Conservation (phyloP, 108 stramenopile genomes). For the Mediolabrus comicus region DNA sequence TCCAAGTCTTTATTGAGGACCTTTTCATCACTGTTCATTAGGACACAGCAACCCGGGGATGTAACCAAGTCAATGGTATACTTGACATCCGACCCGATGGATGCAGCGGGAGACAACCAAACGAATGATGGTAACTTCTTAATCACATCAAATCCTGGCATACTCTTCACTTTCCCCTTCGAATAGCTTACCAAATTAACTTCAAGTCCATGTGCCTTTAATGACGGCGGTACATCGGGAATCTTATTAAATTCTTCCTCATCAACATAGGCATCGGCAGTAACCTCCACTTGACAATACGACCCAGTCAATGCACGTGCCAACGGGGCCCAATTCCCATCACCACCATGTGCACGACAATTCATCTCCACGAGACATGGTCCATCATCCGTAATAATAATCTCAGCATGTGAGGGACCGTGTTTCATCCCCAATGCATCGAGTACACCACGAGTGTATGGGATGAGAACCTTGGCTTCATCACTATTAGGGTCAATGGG, state of each 20-base stretch:
- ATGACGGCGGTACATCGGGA: constrained; percentile 70
- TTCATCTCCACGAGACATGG: constrained; percentile 96
- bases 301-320: constrained; percentile 59
- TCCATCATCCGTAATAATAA: constrained; percentile 77
- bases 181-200: constrained; percentile 80
- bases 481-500: constrained; percentile 66
- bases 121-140: constrained; percentile 73
- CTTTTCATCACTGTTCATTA: constrained; percentile 64
- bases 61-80: constrained; percentile 77
- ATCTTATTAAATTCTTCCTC: constrained; percentile 47
- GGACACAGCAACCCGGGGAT: constrained; percentile 70
- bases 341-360: constrained; percentile 92
- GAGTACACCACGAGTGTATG: constrained; percentile 80
- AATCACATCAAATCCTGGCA: constrained; percentile 79
- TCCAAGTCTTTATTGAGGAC: constrained; percentile 69
- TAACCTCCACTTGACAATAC: constrained; percentile 79
- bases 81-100: constrained; percentile 62
- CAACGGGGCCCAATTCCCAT: constrained; percentile 90
- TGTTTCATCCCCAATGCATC: constrained; percentile 76
- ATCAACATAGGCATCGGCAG: constrained; percentile 85
- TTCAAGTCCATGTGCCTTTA: constrained; percentile 84
- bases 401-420: constrained; percentile 69
- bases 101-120: constrained; percentile 58
- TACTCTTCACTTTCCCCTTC: constrained; percentile 66
- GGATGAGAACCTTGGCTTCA: constrained; percentile 80